phyloP scores from a whole-genome alignment of 371 early-diverging fungal genomes.

The Saksenaea oblongispora region DNA sequence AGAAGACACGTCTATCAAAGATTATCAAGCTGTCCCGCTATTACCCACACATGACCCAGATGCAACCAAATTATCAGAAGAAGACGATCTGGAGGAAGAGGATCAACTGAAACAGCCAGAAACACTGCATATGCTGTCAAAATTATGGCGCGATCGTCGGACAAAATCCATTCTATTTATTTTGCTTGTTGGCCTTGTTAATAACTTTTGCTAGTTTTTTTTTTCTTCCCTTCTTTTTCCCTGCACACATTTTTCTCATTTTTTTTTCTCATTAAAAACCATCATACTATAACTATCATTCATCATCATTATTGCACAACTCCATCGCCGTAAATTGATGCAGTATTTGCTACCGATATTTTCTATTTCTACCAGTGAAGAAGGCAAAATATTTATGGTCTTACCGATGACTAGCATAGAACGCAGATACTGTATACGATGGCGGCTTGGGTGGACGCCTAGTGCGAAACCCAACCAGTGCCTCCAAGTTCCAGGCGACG shows the following conservation, averaged over 20 bases:
- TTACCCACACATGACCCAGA: constrained; percentile 19
- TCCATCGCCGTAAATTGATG: too few species aligned
- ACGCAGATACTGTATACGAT: too few species aligned
- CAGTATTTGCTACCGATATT: too few species aligned
- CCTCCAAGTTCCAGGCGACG: too few species aligned
- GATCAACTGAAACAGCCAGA: neutral
- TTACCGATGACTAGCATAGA: too few species aligned
- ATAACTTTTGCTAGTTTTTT: constrained; percentile 20
- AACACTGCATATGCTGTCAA: neutral
- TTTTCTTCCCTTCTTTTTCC: neutral
- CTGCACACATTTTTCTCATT: neutral
- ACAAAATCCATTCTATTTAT: constrained; percentile 20
- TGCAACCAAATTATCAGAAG: neutral
- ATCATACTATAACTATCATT: too few species aligned
- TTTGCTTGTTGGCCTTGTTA: constrained; percentile 16
- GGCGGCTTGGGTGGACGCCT: too few species aligned
- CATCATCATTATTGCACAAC: too few species aligned
- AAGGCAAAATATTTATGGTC: too few species aligned
- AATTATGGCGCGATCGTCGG: constrained; percentile 18
- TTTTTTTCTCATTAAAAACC: neutral
- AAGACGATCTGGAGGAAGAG: constrained; percentile 12
- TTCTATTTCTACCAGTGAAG: too few species aligned
- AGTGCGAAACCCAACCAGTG: too few species aligned
- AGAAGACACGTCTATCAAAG: neutral
- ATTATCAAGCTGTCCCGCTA: constrained; percentile 30